Percentiles rank a stretch among this genome's conserved stretches.
Conservation (phyloP, 2,329 filamentous ascomycete genomes). For the Colletotrichum sansevieriae region DNA sequence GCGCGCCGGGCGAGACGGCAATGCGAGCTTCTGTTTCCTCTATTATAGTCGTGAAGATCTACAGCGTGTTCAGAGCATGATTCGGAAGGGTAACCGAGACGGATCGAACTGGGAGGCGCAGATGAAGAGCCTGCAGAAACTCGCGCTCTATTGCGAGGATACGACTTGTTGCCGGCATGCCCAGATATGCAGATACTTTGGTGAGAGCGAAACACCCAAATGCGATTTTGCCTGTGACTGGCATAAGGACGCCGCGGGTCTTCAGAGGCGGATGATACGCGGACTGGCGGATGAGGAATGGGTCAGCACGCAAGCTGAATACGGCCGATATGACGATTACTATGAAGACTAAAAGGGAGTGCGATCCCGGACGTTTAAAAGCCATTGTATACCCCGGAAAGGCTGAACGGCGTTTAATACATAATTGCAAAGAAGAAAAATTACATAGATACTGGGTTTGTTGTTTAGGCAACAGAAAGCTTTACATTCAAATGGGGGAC, state of each 20-base stretch:
- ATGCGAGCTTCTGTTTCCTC: slow-evolving; percentile 86
- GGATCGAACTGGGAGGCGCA: slow-evolving; percentile 62
- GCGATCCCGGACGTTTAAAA: background rate
- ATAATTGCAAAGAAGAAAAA: no score
- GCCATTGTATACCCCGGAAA: background rate
- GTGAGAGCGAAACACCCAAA: slow-evolving; percentile 68
- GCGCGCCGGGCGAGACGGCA: slow-evolving; percentile 89
- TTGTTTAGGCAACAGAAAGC: no score
- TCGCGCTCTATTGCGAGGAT: slow-evolving; percentile 87
- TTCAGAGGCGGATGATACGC: slow-evolving; percentile 69
- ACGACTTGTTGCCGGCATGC: slow-evolving; percentile 80
- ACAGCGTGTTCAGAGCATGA: slow-evolving; percentile 75
- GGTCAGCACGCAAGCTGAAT: slow-evolving; percentile 72
- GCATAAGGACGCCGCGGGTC: slow-evolving; percentile 74
- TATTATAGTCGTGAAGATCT: slow-evolving; percentile 93
- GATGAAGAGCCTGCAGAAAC: slow-evolving; percentile 72
- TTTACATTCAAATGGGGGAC: no score
- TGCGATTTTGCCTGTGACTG: slow-evolving; percentile 85
- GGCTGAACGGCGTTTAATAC: background rate
- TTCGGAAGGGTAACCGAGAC: slow-evolving; percentile 62
- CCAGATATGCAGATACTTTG: slow-evolving; percentile 82
- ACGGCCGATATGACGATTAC: slow-evolving; percentile 68
- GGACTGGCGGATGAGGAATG: slow-evolving; percentile 72
- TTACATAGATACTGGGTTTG: background rate
- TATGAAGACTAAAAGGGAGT: slow-evolving; percentile 59